These are phyloP conservation scores for Clavispora vitiphila DNA, from an alignment of 805 yeast species.

Conservation along the genomic window DNA sequence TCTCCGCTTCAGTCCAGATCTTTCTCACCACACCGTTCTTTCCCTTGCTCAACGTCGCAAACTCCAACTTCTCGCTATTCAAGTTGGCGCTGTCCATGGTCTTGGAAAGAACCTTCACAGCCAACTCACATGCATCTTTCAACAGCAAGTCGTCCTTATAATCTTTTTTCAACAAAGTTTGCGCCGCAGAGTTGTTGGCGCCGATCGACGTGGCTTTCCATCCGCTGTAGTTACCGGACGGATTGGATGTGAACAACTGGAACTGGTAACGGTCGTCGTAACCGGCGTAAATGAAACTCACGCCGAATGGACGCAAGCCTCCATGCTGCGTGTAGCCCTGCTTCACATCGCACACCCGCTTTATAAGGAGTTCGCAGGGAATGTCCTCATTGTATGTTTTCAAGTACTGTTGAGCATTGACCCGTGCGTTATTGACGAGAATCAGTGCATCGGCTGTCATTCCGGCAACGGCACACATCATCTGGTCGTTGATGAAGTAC, in stretches of 20 bases:
- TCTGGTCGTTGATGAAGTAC: conserved; percentile 73
- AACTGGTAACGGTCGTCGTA: conserved; percentile 84
- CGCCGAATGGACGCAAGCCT: conserved; percentile 98
- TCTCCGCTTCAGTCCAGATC: conserved; percentile 76
- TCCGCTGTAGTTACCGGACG: conserved; percentile 95
- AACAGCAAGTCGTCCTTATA: conserved; percentile 75
- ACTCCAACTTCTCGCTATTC: conserved; percentile 86
- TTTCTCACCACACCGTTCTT: conserved; percentile 55
- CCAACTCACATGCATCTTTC: conserved; percentile 78
- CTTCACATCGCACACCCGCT: conserved; percentile 84
- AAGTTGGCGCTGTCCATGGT: conserved; percentile 87
- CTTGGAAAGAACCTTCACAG: conserved; percentile 85
- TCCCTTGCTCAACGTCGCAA: conserved; percentile 66
- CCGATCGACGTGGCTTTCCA: conserved; percentile 99
- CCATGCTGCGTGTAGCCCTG: conserved; percentile 99
- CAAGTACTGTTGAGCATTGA: conserved; percentile 76
- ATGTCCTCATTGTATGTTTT: conserved; percentile 86
- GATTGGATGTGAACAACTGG: conserved; percentile 92
- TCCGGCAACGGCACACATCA: conserved; percentile 95
- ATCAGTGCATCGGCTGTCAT: conserved; percentile 96
- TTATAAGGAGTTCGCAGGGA: conserved; percentile 89
- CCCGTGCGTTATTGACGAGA: conserved; percentile 81
- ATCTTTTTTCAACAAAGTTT: conserved; percentile 91
- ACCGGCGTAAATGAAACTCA: conserved; percentile 93
- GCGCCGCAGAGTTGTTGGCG: conserved; percentile 94